Evolutionary conservation across 495 filamentous ascomycete species (phyloP), one percentile per base, ranked within the genome.

Genomic region (Aspergillus homomorphus): DNA sequence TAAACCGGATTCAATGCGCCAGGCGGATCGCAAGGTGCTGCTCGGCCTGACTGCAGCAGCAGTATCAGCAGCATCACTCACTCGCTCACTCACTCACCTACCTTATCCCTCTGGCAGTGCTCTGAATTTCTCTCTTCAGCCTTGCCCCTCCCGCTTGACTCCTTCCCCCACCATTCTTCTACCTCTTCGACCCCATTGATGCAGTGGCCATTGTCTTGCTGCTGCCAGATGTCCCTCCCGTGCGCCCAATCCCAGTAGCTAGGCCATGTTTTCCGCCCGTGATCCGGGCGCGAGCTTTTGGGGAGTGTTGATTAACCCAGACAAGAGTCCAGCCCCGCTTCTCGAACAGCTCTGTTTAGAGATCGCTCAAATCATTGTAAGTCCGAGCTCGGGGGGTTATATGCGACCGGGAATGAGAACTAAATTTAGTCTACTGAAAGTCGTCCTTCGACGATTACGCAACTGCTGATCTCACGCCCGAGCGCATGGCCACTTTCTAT

Each of bases 401-500:
- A 52, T 53, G 33, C 53, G 22, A 28, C 15, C 18, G 18, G 20
- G 48, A 58, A 33, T 45, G 41, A 54, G 45, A 49, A 33, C 51
- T 63, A 24, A 63, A 42, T 24, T 20, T 33, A 60, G 2, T 54
- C 42, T 48, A 24, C 45, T 45, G 50, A 38, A 46, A 83, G 69
- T 72, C 77, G 43, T 77, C 85, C 12, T 80, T 94, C 56, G 87
- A 88, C 33, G 82, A 89, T 53, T 84, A 73, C 62, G 83, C 84
- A 33, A 80, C 82, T 6, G 73, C 73, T 46, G 80, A 85, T 63
- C 77, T 98, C 38, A 91, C 84, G 2, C 92, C 95, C 0, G 75
- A 82, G 41, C 95, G 97, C 70, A 80, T 98, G 24, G 88, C 93
- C 2, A 74, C 83, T 12, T 98, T 96, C 76, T 98, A 98, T 73